These are phyloP conservation scores for Beauveria medogensis DNA, from an alignment of 2,329 filamentous ascomycete genomes.

Conservation along the genomic window DNA sequence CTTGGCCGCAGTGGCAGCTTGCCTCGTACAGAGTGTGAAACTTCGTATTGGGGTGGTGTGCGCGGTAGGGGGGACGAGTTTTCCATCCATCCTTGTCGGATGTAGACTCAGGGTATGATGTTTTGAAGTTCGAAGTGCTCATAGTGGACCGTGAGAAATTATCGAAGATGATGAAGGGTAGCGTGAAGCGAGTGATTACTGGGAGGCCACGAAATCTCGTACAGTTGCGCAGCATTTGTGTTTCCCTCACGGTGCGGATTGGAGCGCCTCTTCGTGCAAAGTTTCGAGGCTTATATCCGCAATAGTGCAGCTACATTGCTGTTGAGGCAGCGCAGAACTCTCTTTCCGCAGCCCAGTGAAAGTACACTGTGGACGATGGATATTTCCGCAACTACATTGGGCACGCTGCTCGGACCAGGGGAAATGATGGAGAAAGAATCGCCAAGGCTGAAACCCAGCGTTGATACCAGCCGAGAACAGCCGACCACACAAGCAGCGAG, in stretches of 20 bases:
- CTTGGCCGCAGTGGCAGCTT: too few relatives aligned
- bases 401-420: not conserved
- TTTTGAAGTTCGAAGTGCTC: too few relatives aligned
- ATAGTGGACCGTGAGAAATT: too few relatives aligned
- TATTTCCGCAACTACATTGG: not conserved
- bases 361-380: not conserved
- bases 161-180: too few relatives aligned
- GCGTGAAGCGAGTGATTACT: too few relatives aligned
- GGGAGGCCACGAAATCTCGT: too few relatives aligned
- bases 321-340: not conserved
- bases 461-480: not conserved
- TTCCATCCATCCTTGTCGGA: too few relatives aligned
- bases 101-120: too few relatives aligned
- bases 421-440: not conserved
- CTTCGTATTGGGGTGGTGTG: too few relatives aligned
- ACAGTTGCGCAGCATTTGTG: too few relatives aligned
- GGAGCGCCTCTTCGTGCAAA: not conserved
- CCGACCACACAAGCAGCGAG: not conserved
- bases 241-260: not conserved
- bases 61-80: too few relatives aligned
- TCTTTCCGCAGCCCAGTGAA: not conserved
- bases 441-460: not conserved
- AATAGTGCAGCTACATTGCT: not conserved
- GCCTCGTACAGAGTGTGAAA: too few relatives aligned
- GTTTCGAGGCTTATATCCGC: conserved; percentile 1